Evolutionary conservation across 2,329 filamentous ascomycete species (phyloP).

Genomic region (Ilyonectria robusta): DNA sequence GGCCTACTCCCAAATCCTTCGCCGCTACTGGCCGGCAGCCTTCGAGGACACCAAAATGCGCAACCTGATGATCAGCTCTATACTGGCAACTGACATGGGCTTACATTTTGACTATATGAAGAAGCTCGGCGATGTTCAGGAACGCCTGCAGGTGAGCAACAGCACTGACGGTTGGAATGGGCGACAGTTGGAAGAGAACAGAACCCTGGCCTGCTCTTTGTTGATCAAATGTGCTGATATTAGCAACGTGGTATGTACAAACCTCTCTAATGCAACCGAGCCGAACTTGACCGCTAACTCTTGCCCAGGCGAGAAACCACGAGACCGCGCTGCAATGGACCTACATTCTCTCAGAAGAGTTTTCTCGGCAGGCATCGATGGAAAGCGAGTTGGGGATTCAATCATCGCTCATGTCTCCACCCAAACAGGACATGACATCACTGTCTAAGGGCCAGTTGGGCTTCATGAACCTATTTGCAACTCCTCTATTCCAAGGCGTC

Average conservation of each 20-base stretch:
- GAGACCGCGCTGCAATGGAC: slow-evolving; percentile 91
- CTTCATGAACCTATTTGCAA: slow-evolving; percentile 97
- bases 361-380: slow-evolving; percentile 92
- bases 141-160: slow-evolving; percentile 78
- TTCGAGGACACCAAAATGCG: slow-evolving; percentile 86
- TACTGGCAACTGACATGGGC: slow-evolving; percentile 97
- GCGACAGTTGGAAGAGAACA: slow-evolving; percentile 82
- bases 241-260: slow-evolving; percentile 88
- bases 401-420: slow-evolving; percentile 87
- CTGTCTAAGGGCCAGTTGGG: slow-evolving; percentile 90
- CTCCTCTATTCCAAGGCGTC: slow-evolving; percentile 91
- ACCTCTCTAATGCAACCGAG: neutral
- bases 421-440: slow-evolving; percentile 86
- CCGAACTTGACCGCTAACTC: slow-evolving; percentile 39
- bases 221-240: slow-evolving; percentile 99
- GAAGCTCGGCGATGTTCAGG: slow-evolving; percentile 84
- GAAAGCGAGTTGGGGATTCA: slow-evolving; percentile 89
- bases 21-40: slow-evolving; percentile 89
- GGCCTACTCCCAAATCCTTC: slow-evolving; percentile 94
- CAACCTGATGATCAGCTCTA: slow-evolving; percentile 96
- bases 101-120: slow-evolving; percentile 98
- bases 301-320: slow-evolving; percentile 82
- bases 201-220: slow-evolving; percentile 86
- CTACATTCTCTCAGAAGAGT: slow-evolving; percentile 93
- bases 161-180: slow-evolving; percentile 82